A percentile compares a stretch with the other conserved stretches of the same genome.
Evolutionary conservation across 2,329 filamentous ascomycete genomes (phyloP).

Genomic region (Apiospora kogelbergensis): DNA sequence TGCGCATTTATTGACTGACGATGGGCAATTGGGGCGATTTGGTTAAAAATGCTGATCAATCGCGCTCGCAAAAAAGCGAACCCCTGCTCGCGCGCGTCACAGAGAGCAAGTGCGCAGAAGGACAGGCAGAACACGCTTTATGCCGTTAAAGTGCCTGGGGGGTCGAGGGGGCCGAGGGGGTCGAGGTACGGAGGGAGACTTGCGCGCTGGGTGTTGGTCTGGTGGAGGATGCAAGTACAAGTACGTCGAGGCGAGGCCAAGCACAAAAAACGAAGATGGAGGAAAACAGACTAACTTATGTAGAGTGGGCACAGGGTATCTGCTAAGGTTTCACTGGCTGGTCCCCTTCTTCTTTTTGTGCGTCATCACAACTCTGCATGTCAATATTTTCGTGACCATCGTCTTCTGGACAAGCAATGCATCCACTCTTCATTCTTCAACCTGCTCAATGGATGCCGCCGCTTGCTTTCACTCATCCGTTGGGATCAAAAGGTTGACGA

Average conservation of each 20-base stretch:
- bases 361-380: neutral
- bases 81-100: slow-evolving; percentile 11
- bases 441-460: neutral
- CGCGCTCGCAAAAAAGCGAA: slow-evolving; percentile 9
- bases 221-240: neutral
- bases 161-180: no score
- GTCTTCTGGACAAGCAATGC: neutral
- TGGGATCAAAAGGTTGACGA: neutral
- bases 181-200: neutral
- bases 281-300: neutral
- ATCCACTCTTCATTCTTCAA: neutral
- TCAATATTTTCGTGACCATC: neutral
- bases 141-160: neutral
- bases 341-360: neutral
- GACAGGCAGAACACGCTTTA: neutral
- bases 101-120: neutral
- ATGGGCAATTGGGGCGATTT: slow-evolving; percentile 9
- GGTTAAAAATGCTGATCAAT: slow-evolving; percentile 11
- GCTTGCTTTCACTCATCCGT: neutral
- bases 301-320: neutral
- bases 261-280: neutral
- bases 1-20: slow-evolving; percentile 9
- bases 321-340: neutral
- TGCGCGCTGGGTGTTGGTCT: neutral
- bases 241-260: neutral